These are phyloP conservation scores for Flaveria bidentis DNA, from an alignment of 129 eudicot genomes.

Conservation along the genomic window DNA sequence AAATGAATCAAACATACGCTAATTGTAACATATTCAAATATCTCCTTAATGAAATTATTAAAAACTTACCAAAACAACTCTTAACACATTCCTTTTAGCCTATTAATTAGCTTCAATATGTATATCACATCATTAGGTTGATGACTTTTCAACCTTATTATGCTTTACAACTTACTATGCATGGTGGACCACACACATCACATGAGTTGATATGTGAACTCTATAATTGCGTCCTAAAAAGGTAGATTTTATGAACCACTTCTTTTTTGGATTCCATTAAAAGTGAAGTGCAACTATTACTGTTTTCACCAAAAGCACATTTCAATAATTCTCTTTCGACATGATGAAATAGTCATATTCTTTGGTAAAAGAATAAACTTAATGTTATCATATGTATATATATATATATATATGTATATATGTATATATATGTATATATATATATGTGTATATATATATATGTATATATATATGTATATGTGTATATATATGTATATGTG, in stretches of 20 bases:
- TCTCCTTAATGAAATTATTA: too few species aligned
- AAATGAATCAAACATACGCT: too few species aligned
- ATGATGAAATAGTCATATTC: background rate
- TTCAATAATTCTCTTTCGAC: slow-evolving; percentile 15
- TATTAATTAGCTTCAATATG: background rate
- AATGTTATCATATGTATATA: background rate
- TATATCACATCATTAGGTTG: background rate
- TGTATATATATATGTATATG: too few species aligned
- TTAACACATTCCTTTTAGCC: background rate
- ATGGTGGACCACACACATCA: slow-evolving; percentile 18
- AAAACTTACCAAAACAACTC: too few species aligned
- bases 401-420: too few species aligned
- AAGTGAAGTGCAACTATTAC: slow-evolving; percentile 25
- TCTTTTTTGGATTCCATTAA: slow-evolving; percentile 34
- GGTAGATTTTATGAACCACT: slow-evolving; percentile 27
- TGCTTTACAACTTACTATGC: slow-evolving; percentile 1
- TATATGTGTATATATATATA: too few species aligned
- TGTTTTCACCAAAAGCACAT: slow-evolving; percentile 16
- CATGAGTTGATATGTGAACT: background rate
- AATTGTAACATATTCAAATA: too few species aligned
- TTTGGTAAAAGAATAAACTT: background rate
- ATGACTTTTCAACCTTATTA: background rate
- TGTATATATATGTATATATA: too few species aligned
- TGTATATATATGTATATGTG: too few species aligned
- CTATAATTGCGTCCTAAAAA: slow-evolving; percentile 19